Conservation (phyloP, 257 asterid species). For the Solanum peruvianum region DNA sequence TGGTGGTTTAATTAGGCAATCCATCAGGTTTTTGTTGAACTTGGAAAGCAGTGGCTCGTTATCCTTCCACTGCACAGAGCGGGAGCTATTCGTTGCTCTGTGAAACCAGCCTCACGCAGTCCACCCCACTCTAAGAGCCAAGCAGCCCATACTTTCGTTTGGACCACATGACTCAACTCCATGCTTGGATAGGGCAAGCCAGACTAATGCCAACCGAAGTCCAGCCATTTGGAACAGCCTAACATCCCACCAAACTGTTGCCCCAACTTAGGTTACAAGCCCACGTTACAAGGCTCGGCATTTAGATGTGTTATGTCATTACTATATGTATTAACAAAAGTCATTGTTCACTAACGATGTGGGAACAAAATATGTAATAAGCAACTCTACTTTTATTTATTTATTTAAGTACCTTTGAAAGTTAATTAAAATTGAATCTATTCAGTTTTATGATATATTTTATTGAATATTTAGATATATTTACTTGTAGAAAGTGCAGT, state of each 20-base stretch:
- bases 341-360: not conserved
- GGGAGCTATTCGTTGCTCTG: not conserved
- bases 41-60: not conserved
- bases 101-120: not conserved
- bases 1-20: not conserved
- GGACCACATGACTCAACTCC: not conserved
- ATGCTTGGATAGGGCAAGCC: not conserved
- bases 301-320: not conserved
- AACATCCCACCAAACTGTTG: not conserved
- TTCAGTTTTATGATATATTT: not conserved
- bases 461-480: no score
- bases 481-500: no score
- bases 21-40: not conserved
- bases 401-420: not conserved
- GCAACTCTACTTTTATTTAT: not conserved
- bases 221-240: not conserved
- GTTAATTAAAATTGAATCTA: not conserved
- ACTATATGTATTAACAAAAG: not conserved
- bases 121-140: not conserved
- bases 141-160: not conserved
- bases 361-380: not conserved
- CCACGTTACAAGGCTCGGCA: not conserved
- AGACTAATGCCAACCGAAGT: not conserved
- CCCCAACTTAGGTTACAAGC: not conserved
- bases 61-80: not conserved